Conservation (phyloP, 495 filamentous ascomycete species). For the Glonium stellatum region DNA sequence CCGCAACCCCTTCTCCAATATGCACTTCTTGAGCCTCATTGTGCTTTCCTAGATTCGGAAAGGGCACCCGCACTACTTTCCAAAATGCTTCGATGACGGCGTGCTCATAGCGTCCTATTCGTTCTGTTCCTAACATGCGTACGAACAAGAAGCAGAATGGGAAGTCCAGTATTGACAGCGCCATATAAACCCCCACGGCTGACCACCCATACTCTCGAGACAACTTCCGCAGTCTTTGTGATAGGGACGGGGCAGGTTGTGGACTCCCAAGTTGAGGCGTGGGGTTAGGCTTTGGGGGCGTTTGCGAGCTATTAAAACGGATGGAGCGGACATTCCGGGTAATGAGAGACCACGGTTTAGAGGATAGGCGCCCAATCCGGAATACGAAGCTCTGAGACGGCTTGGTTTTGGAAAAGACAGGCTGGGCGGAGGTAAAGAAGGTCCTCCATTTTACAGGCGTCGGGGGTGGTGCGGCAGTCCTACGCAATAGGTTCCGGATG, state of each 20-base stretch:
- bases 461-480: not conserved
- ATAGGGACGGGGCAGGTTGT: conserved; percentile 45
- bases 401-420: not conserved
- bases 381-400: not conserved
- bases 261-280: conserved; percentile 32
- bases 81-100: conserved; percentile 33
- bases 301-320: conserved; percentile 28
- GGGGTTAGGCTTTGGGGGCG: conserved; percentile 21
- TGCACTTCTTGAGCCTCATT: conserved; percentile 13
- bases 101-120: conserved; percentile 61
- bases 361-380: not conserved
- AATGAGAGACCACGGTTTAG: not conserved
- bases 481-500: not conserved
- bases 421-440: not conserved
- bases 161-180: conserved; percentile 79
- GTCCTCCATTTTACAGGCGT: not conserved
- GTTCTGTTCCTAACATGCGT: conserved; percentile 70
- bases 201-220: conserved; percentile 92
- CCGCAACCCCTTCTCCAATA: conserved; percentile 9
- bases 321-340: conserved; percentile 18
- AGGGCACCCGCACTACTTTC: conserved; percentile 45
- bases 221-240: conserved; percentile 68
- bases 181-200: conserved; percentile 83
- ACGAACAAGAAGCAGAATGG: conserved; percentile 92
- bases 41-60: conserved; percentile 30